Base-by-base conservation (phyloP, 2,329 filamentous ascomycete species). In the Neoarthrinium moseri region DNA sequence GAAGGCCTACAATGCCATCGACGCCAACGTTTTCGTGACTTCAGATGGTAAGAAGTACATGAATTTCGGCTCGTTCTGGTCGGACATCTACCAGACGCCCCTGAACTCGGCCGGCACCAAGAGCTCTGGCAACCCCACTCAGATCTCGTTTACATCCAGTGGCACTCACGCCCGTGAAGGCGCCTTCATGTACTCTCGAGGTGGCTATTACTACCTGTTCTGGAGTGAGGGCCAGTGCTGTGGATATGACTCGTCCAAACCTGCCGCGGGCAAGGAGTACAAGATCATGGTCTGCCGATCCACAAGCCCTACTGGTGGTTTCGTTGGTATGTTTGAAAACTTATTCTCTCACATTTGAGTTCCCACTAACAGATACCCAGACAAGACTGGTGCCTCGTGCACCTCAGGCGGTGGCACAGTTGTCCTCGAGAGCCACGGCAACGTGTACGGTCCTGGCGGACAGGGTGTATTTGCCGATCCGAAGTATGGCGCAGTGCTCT, bases 41-140 rank as follows among this genome's bases (percentile, higher is more conserved):
- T 68, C 63, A 2, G 66, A 64, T 27, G 63, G 61, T 11, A 52
- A 53, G 3, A 75, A 74, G 52, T 73, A 73, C 47, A 64, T 84
- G 59, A 80, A 72, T 49, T 89, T 87, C 51, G 85, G 84, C 17
- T 85, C 80, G 8, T 89, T 86, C 72, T 89, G 83, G 83, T 62
- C 67, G 6, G 77, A 82, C 56, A 72, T 88, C 46, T 85, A 80
- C 66, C 78, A 81, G 56, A 78, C 80, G 1, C 58, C 68, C 23
- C 73, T 87, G 61, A 60, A 55, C 27, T 59, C 59, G 23, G 54
- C 60, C 2, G 58, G 62, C 5, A 66, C 60, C 10, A 62, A 58
- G 20, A 55, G 55, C 3, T 47, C 58, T 3, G 53, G 58, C 4
- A 48, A 58, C 1, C 57, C 72, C 0, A 63, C 70, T 46, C 73